A percentile compares a stretch with the other conserved stretches of the same genome.
Conservation (phyloP, 306 rosid species). For the Gynostemma pentaphyllum region DNA sequence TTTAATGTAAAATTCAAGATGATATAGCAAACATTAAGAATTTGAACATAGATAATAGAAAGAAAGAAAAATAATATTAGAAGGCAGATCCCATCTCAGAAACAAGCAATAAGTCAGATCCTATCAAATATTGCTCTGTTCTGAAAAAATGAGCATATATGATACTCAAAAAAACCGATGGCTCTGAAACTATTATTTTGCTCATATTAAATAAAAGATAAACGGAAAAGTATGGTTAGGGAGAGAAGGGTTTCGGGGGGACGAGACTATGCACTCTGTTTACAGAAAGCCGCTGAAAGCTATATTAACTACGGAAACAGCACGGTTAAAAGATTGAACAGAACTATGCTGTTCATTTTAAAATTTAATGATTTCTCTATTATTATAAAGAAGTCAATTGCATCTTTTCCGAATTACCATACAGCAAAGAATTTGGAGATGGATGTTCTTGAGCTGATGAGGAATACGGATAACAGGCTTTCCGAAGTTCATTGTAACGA, state of each 20-base stretch:
- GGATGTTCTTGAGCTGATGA: not conserved
- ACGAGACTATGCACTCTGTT: not conserved
- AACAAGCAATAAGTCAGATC: no score
- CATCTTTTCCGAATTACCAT: not conserved
- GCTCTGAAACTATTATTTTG: not conserved
- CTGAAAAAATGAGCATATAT: no score
- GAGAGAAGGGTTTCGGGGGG: no score
- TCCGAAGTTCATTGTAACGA: slow-evolving; percentile 32
- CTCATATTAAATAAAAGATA: not conserved
- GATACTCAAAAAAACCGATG: no score
- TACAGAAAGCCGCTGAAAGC: not conserved
- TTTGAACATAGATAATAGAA: no score
- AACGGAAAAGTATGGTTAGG: not conserved
- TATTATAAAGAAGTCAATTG: not conserved
- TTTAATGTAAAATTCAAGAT: no score
- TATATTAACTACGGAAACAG: not conserved
- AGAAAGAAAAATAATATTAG: no score
- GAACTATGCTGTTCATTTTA: not conserved
- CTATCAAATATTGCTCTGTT: no score
- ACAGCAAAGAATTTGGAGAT: not conserved
- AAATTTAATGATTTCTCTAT: not conserved
- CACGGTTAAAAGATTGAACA: not conserved
- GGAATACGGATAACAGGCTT: slow-evolving; percentile 12
- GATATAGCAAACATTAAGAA: no score
- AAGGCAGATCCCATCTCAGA: no score